Base-by-base conservation (phyloP, 495 filamentous ascomycete genomes). In the Poronia punctata region DNA sequence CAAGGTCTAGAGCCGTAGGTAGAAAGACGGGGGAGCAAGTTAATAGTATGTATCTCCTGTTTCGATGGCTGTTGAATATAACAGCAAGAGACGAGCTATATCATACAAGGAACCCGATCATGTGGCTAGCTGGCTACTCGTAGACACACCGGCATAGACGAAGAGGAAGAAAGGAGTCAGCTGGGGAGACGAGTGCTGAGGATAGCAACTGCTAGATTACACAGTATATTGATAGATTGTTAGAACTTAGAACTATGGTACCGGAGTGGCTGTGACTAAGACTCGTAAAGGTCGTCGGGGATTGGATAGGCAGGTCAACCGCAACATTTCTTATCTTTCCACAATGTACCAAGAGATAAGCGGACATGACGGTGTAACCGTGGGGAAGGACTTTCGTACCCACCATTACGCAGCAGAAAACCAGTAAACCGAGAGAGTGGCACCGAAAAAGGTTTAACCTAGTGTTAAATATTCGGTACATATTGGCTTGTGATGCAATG, bases 301-400 rank as follows among this genome's bases (percentile, higher is more conserved):
- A 20, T 11, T 20, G 17, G 32, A 11, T 9, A 23, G 19, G 27
- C 32, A 26, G 19, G 8, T 12, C 12, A 4, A 5, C 5, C 3
- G 20, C n/a, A 19, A 38, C 21, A 32, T 41, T 33, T 32, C 38
- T 41, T 41, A 41, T 41, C 38, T 41, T 34, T 41, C 14, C 14
- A 40, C 23, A 26, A 38, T 38, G 16, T 34, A 14, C 4, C 17
- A 21, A 29, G 35, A 45, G 42, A 45, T 45, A 45, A 45, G 42
- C 31, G 24, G 32, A 24, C 7, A 17, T 23, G n/a, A n/a, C n/a
- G 28, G 27, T 40, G 19, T 28, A 25, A 3, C 1, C 19, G 17
- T 7, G 28, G 6, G 37, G 25, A 40, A 31, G 28, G 4, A 7
- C 18, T 29, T 3, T 30, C 39, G 22, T 33, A 34, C 25, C 2